These are phyloP conservation scores for Grosmannia huntii DNA, from an alignment of 2,329 filamentous ascomycete genomes.

Conservation along the genomic window DNA sequence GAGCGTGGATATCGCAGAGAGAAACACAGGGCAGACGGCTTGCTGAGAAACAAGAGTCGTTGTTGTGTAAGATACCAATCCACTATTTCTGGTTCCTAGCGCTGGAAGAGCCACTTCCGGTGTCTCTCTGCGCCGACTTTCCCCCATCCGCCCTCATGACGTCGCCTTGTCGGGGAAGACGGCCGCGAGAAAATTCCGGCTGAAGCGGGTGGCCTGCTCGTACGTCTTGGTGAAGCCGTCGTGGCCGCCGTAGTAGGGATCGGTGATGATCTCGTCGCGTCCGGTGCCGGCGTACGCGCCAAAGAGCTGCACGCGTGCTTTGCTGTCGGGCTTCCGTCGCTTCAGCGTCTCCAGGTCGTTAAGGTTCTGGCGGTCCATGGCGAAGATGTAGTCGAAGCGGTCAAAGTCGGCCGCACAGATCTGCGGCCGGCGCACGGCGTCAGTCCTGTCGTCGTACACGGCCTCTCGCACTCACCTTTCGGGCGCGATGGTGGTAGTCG, in stretches of 20 bases:
- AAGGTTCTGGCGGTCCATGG: constrained; percentile 83
- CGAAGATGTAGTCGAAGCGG: constrained; percentile 84
- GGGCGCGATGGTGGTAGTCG: constrained; percentile 63
- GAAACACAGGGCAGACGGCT: no score
- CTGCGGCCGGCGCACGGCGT: constrained; percentile 18
- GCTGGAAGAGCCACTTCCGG: no score
- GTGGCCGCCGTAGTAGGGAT: constrained; percentile 85
- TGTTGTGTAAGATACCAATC: no score
- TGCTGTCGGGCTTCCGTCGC: constrained; percentile 41
- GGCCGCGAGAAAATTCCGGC: constrained; percentile 59
- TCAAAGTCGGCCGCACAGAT: constrained; percentile 58
- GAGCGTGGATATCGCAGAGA: no score
- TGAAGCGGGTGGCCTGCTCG: constrained; percentile 68
- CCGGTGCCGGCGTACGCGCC: constrained; percentile 63
- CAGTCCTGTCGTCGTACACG: not conserved
- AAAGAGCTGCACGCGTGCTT: constrained; percentile 65
- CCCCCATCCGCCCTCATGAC: not conserved
- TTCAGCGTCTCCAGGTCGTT: constrained; percentile 52
- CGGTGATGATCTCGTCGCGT: constrained; percentile 61
- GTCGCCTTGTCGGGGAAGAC: constrained; percentile 29
- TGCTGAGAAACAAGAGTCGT: no score
- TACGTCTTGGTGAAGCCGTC: constrained; percentile 79
- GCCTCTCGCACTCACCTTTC: constrained; percentile 41
- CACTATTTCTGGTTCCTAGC: no score
- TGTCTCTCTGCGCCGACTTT: not conserved